phyloP scores from a whole-genome alignment of 2,329 filamentous ascomycete genomes.

The Alternaria sp. region DNA sequence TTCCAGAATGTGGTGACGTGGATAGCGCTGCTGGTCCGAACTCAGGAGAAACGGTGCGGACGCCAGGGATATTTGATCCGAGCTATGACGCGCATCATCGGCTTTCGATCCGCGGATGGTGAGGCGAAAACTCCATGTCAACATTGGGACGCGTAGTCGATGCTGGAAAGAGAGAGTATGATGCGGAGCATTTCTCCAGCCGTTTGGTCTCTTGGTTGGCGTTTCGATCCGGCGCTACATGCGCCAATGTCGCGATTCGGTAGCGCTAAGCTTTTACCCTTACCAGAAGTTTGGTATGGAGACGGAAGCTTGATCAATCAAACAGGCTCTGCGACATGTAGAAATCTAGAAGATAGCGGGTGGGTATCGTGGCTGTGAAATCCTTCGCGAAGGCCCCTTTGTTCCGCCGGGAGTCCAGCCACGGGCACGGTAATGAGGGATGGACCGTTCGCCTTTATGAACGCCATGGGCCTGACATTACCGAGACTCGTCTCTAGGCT shows the following conservation, averaged over 20 bases:
- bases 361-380: not conserved
- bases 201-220: conserved; percentile 6
- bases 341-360: not conserved
- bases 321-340: not conserved
- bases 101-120: conserved; percentile 2
- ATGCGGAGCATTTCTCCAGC: conserved; percentile 1
- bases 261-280: conserved; percentile 1
- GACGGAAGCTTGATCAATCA: not conserved
- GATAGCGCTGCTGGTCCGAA: conserved; percentile 25
- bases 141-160: not conserved
- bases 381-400: not conserved
- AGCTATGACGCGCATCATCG: conserved; percentile 18
- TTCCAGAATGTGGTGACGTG: conserved; percentile 27
- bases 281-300: not conserved
- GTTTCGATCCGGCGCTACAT: not conserved
- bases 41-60: conserved; percentile 29
- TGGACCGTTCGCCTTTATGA: not conserved
- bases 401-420: not conserved
- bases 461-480: not conserved
- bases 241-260: not conserved
- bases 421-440: not conserved
- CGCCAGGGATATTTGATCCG: conserved; percentile 17
- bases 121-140: not conserved
- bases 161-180: not conserved
- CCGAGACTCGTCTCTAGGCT: not conserved